Base-by-base conservation (phyloP, 345 rosid species). In the Lumnitzera racemosa region DNA sequence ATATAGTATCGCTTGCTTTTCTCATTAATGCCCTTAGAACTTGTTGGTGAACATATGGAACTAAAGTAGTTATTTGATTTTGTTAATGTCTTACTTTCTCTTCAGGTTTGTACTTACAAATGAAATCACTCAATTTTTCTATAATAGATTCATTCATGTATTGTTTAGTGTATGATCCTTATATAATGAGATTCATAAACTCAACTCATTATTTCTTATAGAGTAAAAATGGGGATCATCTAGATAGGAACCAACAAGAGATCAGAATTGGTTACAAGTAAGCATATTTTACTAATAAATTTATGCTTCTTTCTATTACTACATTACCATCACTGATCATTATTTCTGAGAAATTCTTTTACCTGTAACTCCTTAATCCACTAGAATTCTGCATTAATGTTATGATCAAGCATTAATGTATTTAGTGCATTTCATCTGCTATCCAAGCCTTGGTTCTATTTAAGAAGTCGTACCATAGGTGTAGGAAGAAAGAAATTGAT, bases 401-500 rank as follows among this genome's bases (percentile, higher is more conserved):
- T 11, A 75, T 85, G 17, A 24, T 57, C 2, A 83, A 83, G 65
- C 59, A 46, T 8, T 81, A 72, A 13, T 70, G 62, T 12, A 57
- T 70, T 2, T 86, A 85, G 69, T 80, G 91, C 66, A 85, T 86
- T 0, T 58, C 82, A 46, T 43, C 88, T 12, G 78, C 74, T 41
- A 46, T 76, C 46, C 79, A 78, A 49, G 73, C 78, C 4, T 56
- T 81, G 13, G 70, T 74, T 64, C 27, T 80, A 58, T 78, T 83
- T 55, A 72, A 68, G 53, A 67, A 72, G 72, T 61, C 70, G 4
- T 68, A 72, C 61, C 82, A 82, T 0, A 67, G 58, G 24, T 83
- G 80, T 61, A 72, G 65, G 62, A 68, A 49, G 51, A 59, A 64
- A 53, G 84, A 78, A 68, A 78, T 83, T 13, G 62, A 49, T 12